Percentiles rank a stretch among this genome's conserved stretches.
Evolutionary conservation across 305 asterid genomes (phyloP).

Genomic region (Fraxinus latifolia): DNA sequence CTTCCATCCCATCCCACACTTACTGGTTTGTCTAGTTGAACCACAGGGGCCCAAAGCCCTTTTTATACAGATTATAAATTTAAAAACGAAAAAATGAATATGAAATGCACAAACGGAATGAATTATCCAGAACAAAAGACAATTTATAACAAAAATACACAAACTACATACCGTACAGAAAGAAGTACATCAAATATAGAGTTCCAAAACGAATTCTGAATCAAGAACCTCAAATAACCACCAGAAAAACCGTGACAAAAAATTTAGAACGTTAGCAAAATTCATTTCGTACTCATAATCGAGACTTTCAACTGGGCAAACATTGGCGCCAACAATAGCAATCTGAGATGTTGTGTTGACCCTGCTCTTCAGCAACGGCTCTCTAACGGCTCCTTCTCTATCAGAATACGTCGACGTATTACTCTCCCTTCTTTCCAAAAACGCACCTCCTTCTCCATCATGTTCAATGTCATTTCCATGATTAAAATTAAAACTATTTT

Average conservation of each 20-base stretch:
- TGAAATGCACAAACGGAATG: background rate
- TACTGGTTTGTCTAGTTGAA: background rate
- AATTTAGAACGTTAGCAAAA: background rate
- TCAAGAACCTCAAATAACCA: background rate
- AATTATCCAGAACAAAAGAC: background rate
- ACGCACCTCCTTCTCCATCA: slow-evolving; percentile 17
- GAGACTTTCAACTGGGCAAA: slow-evolving; percentile 88
- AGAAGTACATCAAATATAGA: slow-evolving; percentile 1
- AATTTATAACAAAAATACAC: background rate
- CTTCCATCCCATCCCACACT: background rate
- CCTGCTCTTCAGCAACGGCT: slow-evolving; percentile 58
- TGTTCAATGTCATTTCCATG: slow-evolving; percentile 6
- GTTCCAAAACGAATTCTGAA: background rate
- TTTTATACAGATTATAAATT: background rate
- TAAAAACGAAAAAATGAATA: background rate
- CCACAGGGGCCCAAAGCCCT: background rate
- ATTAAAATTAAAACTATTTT: background rate
- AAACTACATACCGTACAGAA: background rate
- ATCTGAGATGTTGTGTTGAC: slow-evolving; percentile 79
- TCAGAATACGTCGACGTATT: slow-evolving; percentile 39
- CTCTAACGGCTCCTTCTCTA: slow-evolving; percentile 33
- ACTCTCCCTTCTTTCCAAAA: slow-evolving; percentile 32
- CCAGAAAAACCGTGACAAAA: background rate
- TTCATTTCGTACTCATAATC: slow-evolving; percentile 70
- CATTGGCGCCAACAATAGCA: slow-evolving; percentile 86